Evolutionary conservation across 148 eudicot species (phyloP), one percentile per base, ranked within the genome.

Genomic region (Dysphania ambrosioides): DNA sequence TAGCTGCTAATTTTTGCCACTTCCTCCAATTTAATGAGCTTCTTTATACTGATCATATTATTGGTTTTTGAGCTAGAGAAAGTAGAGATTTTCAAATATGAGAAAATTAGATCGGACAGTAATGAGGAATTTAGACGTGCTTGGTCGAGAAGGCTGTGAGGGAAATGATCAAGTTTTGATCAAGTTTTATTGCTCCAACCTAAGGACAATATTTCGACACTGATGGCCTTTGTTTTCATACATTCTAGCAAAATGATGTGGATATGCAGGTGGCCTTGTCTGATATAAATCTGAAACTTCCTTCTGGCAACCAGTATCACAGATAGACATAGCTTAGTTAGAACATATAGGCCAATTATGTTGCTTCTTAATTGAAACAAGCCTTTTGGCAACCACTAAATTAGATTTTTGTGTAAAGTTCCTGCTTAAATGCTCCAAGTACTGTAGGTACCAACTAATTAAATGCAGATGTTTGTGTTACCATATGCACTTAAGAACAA

Each of bases 21-120:
- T 80, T 85, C 67, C 71, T 77, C 83, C 85, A 85, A 71, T 38
- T 58, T 82, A n/a, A 82, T 68, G 44, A 85, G 84, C 63, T 83
- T 83, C 82, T 75, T 82, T 5, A 74, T 53, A 34, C 83, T 80
- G 59, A 85, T 77, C 82, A 85, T 82, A 9, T 34, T 70, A 21
- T 18, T 3, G 36, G 26, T 7, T 34, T 31, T 30, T 61, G 1
- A 18, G 19, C 32, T 47, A 6, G 4, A 13, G 24, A 24, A 72
- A 24, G 47, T 16, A 64, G 23, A 47, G 13, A 16, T 44, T 47
- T 31, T 30, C 4, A 5, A 34, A 23, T n/a, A 61, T 7, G 2
- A 35, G 64, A 55, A n/a, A n/a, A 24, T 21, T 53, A 53, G 5
- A 27, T 66, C 15, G 16, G 3, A 31, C 5, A 23, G 26, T n/a